Percentiles rank a stretch among this genome's conserved stretches.
phyloP scores from a whole-genome alignment of 140 eudicot genomes.

The Senecio squalidus region DNA sequence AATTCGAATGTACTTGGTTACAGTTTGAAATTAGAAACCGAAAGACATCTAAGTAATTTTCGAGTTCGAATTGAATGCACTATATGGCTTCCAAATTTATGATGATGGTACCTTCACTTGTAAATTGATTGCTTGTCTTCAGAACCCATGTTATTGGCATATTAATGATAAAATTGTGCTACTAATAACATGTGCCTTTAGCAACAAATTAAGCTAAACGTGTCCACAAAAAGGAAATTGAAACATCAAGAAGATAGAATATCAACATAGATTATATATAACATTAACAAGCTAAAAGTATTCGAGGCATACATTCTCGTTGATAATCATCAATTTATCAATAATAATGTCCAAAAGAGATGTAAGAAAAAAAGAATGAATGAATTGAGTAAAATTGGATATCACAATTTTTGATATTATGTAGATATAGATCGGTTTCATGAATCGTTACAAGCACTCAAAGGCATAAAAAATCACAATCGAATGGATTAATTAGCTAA shows the following conservation, averaged over 20 bases:
- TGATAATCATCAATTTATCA: constrained; percentile 1
- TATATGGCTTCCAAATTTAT: neutral
- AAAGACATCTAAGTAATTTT: neutral
- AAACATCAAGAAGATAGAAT: constrained; percentile 17
- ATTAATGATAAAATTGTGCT: constrained; percentile 7
- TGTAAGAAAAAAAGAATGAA: neutral
- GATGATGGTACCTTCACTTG: constrained; percentile 2
- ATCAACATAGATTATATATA: neutral
- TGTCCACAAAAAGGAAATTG: constrained; percentile 10
- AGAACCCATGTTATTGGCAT: neutral
- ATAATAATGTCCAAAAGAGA: constrained; percentile 1
- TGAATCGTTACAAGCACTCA: constrained; percentile 16
- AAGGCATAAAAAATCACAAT: constrained; percentile 6
- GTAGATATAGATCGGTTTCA: constrained; percentile 15
- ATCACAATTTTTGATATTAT: constrained; percentile 4
- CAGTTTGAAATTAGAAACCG: neutral
- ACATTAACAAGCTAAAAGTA: no score
- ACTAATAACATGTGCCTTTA: no score
- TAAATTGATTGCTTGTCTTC: neutral
- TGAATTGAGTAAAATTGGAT: neutral
- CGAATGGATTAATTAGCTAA: constrained; percentile 7
- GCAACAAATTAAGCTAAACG: no score
- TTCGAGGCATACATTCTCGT: no score
- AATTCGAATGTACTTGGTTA: no score
- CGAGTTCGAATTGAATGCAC: neutral